A percentile compares a stretch with the other conserved stretches of the same genome.
Conservation (phyloP, 345 rosid genomes). For the Theobroma cacao region DNA sequence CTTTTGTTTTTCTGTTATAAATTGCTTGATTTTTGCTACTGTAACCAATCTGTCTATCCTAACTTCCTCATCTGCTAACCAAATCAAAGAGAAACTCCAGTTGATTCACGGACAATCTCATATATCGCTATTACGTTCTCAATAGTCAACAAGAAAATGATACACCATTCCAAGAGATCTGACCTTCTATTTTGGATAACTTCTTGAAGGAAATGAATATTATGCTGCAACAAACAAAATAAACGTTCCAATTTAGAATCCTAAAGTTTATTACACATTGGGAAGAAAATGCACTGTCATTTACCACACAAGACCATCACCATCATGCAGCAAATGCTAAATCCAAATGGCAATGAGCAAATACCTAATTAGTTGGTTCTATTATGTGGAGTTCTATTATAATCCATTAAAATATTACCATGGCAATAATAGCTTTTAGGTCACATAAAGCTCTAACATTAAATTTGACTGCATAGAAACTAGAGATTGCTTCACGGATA, state of each 20-base stretch:
- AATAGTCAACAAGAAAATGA: conserved; percentile 67
- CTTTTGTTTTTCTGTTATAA: neutral
- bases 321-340: neutral
- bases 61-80: conserved; percentile 3
- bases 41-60: neutral
- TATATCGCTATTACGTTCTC: conserved; percentile 72
- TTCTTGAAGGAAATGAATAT: conserved; percentile 91
- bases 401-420: neutral
- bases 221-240: conserved; percentile 60
- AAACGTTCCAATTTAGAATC: neutral
- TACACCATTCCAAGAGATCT: conserved; percentile 81
- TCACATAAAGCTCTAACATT: too few species aligned
- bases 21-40: neutral
- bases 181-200: conserved; percentile 82
- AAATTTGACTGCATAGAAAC: neutral
- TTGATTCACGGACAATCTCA: conserved; percentile 60
- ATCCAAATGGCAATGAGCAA: neutral
- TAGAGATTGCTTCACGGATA: neutral
- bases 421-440: too few species aligned
- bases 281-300: neutral
- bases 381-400: neutral
- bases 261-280: neutral
- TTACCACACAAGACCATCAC: neutral
- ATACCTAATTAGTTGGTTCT: neutral
- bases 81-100: conserved; percentile 27